Evolutionary conservation across 768 basidiomycete genomes (phyloP), one percentile per base, ranked within the genome.

Genomic region (Kwoniella botswanensis): DNA sequence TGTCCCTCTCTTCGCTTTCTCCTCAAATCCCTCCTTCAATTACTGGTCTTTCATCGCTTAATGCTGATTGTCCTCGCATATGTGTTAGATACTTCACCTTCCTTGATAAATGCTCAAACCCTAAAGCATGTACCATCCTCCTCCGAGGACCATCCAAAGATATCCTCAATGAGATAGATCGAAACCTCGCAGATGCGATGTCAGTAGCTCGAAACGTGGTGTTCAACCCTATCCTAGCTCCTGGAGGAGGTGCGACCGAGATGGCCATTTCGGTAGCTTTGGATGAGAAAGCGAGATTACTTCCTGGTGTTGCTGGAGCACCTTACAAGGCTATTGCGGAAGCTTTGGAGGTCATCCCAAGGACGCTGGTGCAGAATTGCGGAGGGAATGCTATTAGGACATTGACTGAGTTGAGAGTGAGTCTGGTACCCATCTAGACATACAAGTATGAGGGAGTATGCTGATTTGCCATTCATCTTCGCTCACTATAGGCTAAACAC

Each of bases 101-200:
- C 89, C 87, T 98, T 61, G 92, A 91, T n/a, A 89, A 93, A 80
- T 99, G 97, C 86, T 85, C 85, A 44, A 86, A 87, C 15, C 97
- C 97, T 4, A 96, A 97, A 85, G 97, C 96, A 0, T 98, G 97
- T 88, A 98, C 96, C 12, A 94, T 98, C 85, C 89, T 99, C 58
- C 91, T 99, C 15, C 93, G 96, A 53, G 95, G 97, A 1, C 97
- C 97, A 0, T 96, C 94, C 2, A 99, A 98, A 84, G 97, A 98
- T 79, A 94, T 98, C 77, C 87, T 99, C 60, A 97, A 98, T 84
- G 97, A 98, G 85, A 93, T 98, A 76, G 97, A 98, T 84, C 90
- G 96, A 62, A 99, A 98, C 84, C 88, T 98, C 41, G 93, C 94
- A 1, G 97, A 99, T 77, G 97, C 96, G 43, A 98, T 99, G 91